Base-by-base conservation (phyloP, 441 rosid genomes). In the Pelargonium myrrhifolium region DNA sequence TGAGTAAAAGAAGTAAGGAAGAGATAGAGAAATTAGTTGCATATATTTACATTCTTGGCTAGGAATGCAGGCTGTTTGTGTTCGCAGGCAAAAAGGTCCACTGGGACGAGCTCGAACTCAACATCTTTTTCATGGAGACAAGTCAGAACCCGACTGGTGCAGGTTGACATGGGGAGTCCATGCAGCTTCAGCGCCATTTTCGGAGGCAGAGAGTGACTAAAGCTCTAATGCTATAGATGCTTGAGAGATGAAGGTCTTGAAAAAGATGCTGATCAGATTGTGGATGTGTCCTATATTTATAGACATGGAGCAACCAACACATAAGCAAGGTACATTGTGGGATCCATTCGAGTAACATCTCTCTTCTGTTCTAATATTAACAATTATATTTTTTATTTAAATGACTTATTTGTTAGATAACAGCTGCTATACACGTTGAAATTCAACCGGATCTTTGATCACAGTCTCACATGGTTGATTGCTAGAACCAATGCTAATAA, bases 81-180 rank as follows among this genome's bases (percentile, higher is more conserved):
- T 60, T 88, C 82, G 61, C 85, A 83, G 28, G 83, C 51, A 67
- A 81, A 80, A 45, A 87, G 86, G 74, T 84, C 76, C 64, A 90
- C 84, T 0, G 82, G 84, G 40, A 85, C 75, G 18, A 87, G 79
- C 85, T 85, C 91, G 67, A 86, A 90, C 60, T 88, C 95, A 0
- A 81, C 75, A 10, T 45, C 73, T 55, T 85, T 85, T 80, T 90
- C 97, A 22, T 80, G 83, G 18, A 90, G 87, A 66, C 88, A 85
- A 3, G 78, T 64, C 76, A 87, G 51, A 4, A 81, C 97, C 28
- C 82, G 84, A 1, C 85, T 64, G 62, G 87, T 84, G 90, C 80
- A 75, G 1, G 84, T 77, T 39, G 91, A 90, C 80, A 84, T 73
- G 47, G 79, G 75, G 14, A 78, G 62, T 73, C 91, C 93, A 51